phyloP scores from a whole-genome alignment of 305 asterid genomes.

The Rubia tinctorum region DNA sequence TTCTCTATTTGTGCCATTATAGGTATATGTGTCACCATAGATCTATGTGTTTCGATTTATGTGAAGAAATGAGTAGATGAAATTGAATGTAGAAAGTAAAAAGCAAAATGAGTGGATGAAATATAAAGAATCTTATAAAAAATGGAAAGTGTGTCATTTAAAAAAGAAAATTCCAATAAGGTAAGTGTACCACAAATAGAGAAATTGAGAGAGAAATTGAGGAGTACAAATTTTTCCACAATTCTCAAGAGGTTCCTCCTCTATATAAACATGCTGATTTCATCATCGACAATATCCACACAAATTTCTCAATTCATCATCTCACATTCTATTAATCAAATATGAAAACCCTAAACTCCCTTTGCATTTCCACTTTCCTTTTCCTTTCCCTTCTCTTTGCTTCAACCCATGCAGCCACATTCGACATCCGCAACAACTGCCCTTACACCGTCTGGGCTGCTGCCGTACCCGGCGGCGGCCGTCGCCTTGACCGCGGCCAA shows the following conservation, averaged over 20 bases:
- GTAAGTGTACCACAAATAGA: too few species aligned
- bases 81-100: too few species aligned
- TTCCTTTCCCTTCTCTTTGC: constrained; percentile 14
- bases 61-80: too few species aligned
- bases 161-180: too few species aligned
- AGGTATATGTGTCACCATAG: too few species aligned
- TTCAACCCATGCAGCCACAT: constrained; percentile 27
- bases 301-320: background rate
- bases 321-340: too few species aligned
- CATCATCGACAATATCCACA: background rate
- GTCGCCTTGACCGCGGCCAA: constrained; percentile 27
- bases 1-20: too few species aligned
- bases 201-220: too few species aligned
- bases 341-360: background rate
- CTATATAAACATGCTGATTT: background rate
- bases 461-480: constrained; percentile 44
- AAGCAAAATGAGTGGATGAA: too few species aligned
- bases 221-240: background rate
- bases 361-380: constrained; percentile 9
- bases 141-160: too few species aligned
- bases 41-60: too few species aligned
- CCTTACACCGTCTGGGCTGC: constrained; percentile 47
- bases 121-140: too few species aligned
- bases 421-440: constrained; percentile 38
- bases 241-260: background rate